Percentiles rank a stretch among this genome's conserved stretches.
phyloP scores from a whole-genome alignment of 345 rosid genomes.

The Ricinus communis region DNA sequence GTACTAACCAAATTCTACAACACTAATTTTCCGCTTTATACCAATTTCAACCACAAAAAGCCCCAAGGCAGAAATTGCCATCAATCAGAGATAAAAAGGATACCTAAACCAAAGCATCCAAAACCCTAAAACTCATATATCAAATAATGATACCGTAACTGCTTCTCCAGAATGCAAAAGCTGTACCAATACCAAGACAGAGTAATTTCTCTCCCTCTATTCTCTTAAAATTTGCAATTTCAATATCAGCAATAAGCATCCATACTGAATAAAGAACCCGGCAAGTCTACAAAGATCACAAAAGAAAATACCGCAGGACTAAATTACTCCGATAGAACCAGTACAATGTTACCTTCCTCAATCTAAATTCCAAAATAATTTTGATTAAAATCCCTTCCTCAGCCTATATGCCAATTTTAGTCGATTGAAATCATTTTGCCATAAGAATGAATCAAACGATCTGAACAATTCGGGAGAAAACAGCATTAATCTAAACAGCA shows the following conservation, averaged over 20 bases:
- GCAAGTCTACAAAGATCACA: background rate
- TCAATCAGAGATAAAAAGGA: slow-evolving; percentile 13
- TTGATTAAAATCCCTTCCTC: slow-evolving; percentile 3
- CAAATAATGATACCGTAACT: background rate
- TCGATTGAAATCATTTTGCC: background rate
- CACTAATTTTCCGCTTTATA: slow-evolving; percentile 15
- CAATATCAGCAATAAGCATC: background rate
- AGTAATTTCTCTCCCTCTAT: slow-evolving; percentile 7
- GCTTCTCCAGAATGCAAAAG: background rate
- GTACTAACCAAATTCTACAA: slow-evolving; percentile 30
- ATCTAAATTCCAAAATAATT: slow-evolving; percentile 12
- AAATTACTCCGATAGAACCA: background rate
- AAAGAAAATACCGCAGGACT: background rate
- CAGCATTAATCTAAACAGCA: slow-evolving; percentile 12
- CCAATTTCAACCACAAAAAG: slow-evolving; percentile 21
- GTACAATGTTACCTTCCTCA: slow-evolving; percentile 2
- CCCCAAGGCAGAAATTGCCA: slow-evolving; percentile 24
- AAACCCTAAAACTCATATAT: background rate
- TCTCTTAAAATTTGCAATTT: background rate
- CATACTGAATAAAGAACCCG: background rate
- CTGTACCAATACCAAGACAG: background rate
- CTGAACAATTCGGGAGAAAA: slow-evolving; percentile 5
- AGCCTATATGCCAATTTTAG: no score
- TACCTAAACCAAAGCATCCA: slow-evolving; percentile 2
- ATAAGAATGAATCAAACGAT: background rate